A percentile compares a stretch with the other conserved stretches of the same genome.
phyloP scores from a whole-genome alignment of 129 eudicot species.

The Daucus carota region DH1_v3.0 NC_030381.2:4494001-4494500 shows the following conservation, averaged over 20 bases:
- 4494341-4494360: neutral
- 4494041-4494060: neutral
- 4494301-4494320: slow-evolving; percentile 91
- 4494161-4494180: slow-evolving; percentile 22
- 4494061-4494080: neutral
- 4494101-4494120: slow-evolving; percentile 34
- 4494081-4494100: neutral
- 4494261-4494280: slow-evolving; percentile 85
- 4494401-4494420: neutral
- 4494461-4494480: neutral
- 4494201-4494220: neutral
- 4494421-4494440: neutral
- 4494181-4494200: slow-evolving; percentile 5
- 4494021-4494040: slow-evolving; percentile 11
- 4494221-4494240: slow-evolving; percentile 44
- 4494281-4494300: slow-evolving; percentile 54
- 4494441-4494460: neutral
- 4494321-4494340: slow-evolving; percentile 64
- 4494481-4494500: neutral
- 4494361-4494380: neutral
- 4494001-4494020: slow-evolving; percentile 58
- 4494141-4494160: slow-evolving; percentile 56
- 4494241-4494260: slow-evolving; percentile 73
- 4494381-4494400: neutral
- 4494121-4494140: slow-evolving; percentile 82